These are phyloP conservation scores for Daphne laureola DNA, from an alignment of 441 rosid genomes.

Conservation along the genomic window DNA sequence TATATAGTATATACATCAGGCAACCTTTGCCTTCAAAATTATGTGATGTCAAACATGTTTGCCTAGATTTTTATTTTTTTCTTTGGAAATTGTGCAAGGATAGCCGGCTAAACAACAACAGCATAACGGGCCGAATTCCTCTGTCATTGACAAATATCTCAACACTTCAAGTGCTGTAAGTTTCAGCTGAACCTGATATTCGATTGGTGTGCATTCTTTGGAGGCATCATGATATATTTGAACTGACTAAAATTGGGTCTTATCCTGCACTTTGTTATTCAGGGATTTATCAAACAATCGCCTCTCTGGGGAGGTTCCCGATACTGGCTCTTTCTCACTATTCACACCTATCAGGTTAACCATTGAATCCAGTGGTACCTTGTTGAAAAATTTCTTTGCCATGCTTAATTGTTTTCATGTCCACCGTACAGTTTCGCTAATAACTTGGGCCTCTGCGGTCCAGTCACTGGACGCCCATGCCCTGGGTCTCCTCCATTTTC, in stretches of 20 bases:
- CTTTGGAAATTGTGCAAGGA: conserved; percentile 26
- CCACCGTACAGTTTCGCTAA: conserved; percentile 69
- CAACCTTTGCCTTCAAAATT: conserved; percentile 2
- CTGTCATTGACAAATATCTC: conserved; percentile 75
- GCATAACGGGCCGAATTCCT: conserved; percentile 75
- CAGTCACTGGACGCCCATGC: conserved; percentile 78
- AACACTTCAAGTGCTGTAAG: conserved; percentile 89
- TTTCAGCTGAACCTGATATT: conserved; percentile 2
- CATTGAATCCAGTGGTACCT: background rate
- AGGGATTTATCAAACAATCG: conserved; percentile 94
- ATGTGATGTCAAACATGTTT: background rate
- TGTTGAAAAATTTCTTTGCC: background rate
- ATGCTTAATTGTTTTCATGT: conserved; percentile 8
- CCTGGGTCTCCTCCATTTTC: conserved; percentile 91
- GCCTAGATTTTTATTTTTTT: no score
- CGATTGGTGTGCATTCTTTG: background rate
- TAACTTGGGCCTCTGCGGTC: conserved; percentile 77
- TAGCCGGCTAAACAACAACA: conserved; percentile 97
- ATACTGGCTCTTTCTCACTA: conserved; percentile 82
- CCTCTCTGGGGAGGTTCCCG: conserved; percentile 86
- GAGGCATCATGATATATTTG: conserved; percentile 1
- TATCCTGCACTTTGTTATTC: conserved; percentile 20
- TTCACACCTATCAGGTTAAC: conserved; percentile 86
- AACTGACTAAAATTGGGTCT: conserved; percentile 11
- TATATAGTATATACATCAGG: background rate